Evolutionary conservation across 345 rosid species (phyloP), one percentile per base, ranked within the genome.

Genomic region (Erucastrum elatum): DNA sequence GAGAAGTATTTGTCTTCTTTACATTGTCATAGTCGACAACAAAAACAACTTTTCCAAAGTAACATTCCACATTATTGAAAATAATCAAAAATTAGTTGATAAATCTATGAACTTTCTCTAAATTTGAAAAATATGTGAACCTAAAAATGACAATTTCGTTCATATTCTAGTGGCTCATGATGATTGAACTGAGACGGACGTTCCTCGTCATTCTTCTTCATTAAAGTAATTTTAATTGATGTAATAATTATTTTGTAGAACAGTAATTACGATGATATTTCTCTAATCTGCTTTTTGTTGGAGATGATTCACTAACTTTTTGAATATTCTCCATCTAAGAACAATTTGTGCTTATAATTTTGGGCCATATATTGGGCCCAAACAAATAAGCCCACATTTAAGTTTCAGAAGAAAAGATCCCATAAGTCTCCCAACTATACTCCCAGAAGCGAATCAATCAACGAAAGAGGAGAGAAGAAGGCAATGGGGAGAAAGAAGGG

Each of bases 401-500:
- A 0, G 1, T 29, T 29, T 29, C 4, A 29, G 31, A 21, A 21
- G 21, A 21, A 21, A 21, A 21, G 21, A 21, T 29, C 31, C 4
- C 31, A 29, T 29, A 29, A 4, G 21, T 21, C 21, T 29, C 31
- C 31, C 31, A 29, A 29, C 31, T 29, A 21, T 21, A 21, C 21
- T 21, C 21, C 21, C 21, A 21, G 31, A 29, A 29, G 3, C 31
- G 31, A 29, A 58, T 5, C 68, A 39, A 58, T 10, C 68, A 35
- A 26, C 21, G 31, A 67, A 41, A 49, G 35, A 66, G 37, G 61
- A 17, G 31, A 67, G 62, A 62, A 58, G 58, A 80, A 16, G 55
- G 68, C 68, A 71, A 94, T 96, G 99, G 99, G 98, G 71, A 91
- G 99, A 85, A 93, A 86, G 93, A 91, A 91, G 84, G 90, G 90